Evolutionary conservation across 495 filamentous ascomycete genomes (phyloP).

Genomic region (Astrothelium subdiscretum): DNA sequence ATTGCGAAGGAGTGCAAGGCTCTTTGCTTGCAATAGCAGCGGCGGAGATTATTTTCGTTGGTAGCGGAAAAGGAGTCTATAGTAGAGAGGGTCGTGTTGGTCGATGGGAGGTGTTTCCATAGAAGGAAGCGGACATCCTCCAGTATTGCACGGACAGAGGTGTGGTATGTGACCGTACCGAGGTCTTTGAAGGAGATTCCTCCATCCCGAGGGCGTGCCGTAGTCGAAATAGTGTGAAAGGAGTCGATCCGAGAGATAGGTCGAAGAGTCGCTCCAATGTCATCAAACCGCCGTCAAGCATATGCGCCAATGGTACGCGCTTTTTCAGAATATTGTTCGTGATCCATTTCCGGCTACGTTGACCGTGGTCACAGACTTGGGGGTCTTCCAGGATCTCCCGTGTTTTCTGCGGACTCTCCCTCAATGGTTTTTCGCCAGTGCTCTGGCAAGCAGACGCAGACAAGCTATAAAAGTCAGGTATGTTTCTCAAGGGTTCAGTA

Average conservation of each 20-base stretch:
- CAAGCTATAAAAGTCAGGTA: slow-evolving; percentile 35
- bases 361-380: background rate
- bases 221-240: background rate
- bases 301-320: background rate
- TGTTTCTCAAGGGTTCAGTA: background rate
- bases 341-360: background rate
- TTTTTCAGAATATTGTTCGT: background rate
- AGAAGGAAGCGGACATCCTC: no score
- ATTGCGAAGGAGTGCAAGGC: no score
- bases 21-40: no score
- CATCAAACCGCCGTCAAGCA: background rate
- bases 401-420: slow-evolving; percentile 42
- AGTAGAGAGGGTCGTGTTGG: no score
- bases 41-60: no score
- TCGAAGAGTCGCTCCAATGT: background rate
- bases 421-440: slow-evolving; percentile 98
- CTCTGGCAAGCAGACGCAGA: slow-evolving; percentile 93
- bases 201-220: background rate
- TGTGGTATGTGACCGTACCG: no score
- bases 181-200: background rate
- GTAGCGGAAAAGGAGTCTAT: no score
- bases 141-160: no score
- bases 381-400: background rate
- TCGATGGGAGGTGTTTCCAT: no score
- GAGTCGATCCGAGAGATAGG: no score